These are phyloP conservation scores for Ascoidea asiatica DNA, from an alignment of 805 yeast species.

Conservation along the genomic window DNA sequence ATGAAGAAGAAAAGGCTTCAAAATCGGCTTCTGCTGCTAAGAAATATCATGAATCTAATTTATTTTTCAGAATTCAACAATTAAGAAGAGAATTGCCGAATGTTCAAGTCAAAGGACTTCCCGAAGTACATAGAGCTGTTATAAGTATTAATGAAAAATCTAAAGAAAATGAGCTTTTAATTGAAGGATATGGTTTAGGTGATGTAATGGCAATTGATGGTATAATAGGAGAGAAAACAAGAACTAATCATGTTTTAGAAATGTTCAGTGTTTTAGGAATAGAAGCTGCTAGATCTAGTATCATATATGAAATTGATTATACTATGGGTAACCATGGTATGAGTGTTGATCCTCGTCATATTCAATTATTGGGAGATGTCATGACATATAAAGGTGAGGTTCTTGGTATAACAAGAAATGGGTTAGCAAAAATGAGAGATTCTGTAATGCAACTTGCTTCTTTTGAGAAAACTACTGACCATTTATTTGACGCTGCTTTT, in stretches of 20 bases:
- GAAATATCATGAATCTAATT: constrained; percentile 24
- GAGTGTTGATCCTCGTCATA: constrained; percentile 99
- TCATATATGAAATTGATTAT: constrained; percentile 87
- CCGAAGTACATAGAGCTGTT: constrained; percentile 90
- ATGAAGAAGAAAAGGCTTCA: constrained; percentile 25
- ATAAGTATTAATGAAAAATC: constrained; percentile 83
- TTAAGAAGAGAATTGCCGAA: constrained; percentile 74
- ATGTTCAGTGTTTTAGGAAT: constrained; percentile 85
- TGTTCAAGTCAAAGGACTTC: constrained; percentile 85
- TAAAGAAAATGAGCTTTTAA: constrained; percentile 73
- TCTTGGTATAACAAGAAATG: constrained; percentile 94
- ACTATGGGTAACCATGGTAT: constrained; percentile 99
- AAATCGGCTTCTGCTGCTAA: constrained; percentile 21
- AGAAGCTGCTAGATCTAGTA: constrained; percentile 92
- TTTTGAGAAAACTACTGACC: constrained; percentile 97
- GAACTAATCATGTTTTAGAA: constrained; percentile 87
- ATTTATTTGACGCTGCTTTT: constrained; percentile 94
- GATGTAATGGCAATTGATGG: constrained; percentile 98
- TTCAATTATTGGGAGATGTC: constrained; percentile 92
- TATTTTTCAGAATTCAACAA: constrained; percentile 83
- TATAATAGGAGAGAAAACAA: constrained; percentile 74
- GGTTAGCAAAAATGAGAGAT: constrained; percentile 96
- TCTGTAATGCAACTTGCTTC: constrained; percentile 94
- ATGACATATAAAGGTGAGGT: constrained; percentile 99
- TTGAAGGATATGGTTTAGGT: constrained; percentile 94